Evolutionary conservation across 2,329 filamentous ascomycete genomes (phyloP), one percentile per base, ranked within the genome.

Genomic region (Sporothrix protearum): DNA sequence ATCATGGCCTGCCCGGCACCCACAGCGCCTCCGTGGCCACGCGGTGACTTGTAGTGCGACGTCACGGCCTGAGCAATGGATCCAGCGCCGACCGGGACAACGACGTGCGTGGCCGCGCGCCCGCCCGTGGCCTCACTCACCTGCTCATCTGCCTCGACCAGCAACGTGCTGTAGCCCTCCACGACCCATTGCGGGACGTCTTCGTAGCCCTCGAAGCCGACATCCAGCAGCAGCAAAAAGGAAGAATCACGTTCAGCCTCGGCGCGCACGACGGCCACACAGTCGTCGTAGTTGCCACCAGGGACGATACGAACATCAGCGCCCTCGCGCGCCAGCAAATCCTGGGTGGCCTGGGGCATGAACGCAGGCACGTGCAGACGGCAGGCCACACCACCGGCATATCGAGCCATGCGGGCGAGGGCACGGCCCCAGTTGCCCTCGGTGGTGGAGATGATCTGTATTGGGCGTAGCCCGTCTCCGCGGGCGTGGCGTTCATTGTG

Each of bases 371-470:
- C 90, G 75, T 87, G 90, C 10, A 95, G 80, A 9, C 66, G 45
- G 42, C 61, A 68, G 6, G 72, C 16, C 2, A 70, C 12, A 88
- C 82, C 53, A 51, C 71, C 71, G 3, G 49, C 8, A 47, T 64
- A 69, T 25, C 80, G 81, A 0, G 86, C 90, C 87, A 94, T 92
- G 7, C 86, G 83, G 0, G 91, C 89, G 0, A 93, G 85, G 0
- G 92, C 92, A 1, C 91, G 83, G 0, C 92, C 92, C 82, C 92
- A 91, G 74, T 95, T 95, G 0, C 92, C 92, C 66, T 93, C 91
- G 0, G 91, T 93, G 1, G 89, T 89, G 0, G 91, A 88, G 53
- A 89, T 85, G 0, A 92, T 77, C 0, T 66, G 30, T n/a, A 72
- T 61, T 71, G 1, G 74, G 76, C 64, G 28, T 28, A 1, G 75